Base-by-base conservation (phyloP, 495 filamentous ascomycete species). In the Aspergillus coremiiformis region DNA sequence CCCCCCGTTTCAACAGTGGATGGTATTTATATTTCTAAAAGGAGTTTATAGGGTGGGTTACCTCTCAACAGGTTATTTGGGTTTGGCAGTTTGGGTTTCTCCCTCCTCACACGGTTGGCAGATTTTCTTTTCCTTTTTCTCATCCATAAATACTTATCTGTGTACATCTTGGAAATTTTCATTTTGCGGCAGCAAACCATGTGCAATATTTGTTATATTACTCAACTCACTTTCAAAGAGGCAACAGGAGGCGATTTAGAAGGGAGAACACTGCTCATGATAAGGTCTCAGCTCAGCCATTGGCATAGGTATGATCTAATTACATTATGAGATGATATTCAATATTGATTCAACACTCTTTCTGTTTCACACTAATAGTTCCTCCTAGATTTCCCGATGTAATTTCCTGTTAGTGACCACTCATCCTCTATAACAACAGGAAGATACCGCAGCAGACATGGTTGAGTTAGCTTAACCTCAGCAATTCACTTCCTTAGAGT, bases 31-130 rank as follows among this genome's bases (percentile, higher is more conserved):
- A 65, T 24, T 48, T 62, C 55, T n/a, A n/a, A 52, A 33, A 10
- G 70, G 72, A 70, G 70, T 75, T 72, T 56, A n/a, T n/a, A 55
- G 14, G 67, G 67, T 42, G 60, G 63, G 53, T 49, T 55, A 66
- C 66, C 64, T 64, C 57, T 69, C 66, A 69, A 69, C 66, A 69
- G 66, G 63, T 60, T 53, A 53, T 57, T 50, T 52, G 52, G 57
- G 49, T 53, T 44, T 54, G 51, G 53, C 50, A 53, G 45, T 55
- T 32, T 52, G 46, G 52, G 47, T 54, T 51, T 24, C 43, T 51
- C n/a, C 46, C n/a, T 39, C 15, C 15, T 19, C 22, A n/a, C 6
- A 24, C 14, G 19, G 14, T 41, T 49, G 32, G 47, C 12, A 17
- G 17, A 23, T 48, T 1, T 27, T 39, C 33, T 26, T 33, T 5